Base-by-base conservation (phyloP, 1,139 yeast species). In the Hyphopichia khmerensis region DNA sequence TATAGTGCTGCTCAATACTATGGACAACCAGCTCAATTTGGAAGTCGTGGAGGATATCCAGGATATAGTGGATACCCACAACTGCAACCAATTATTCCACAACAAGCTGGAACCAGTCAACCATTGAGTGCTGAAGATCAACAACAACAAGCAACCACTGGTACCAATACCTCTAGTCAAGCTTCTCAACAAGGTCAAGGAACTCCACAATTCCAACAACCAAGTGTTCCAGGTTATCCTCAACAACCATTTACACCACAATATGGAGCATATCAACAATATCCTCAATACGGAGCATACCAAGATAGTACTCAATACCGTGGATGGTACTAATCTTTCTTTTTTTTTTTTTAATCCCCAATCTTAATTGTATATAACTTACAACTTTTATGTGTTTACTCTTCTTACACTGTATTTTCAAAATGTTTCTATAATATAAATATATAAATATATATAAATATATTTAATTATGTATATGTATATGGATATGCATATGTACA, bases 231-330 rank as follows among this genome's bases (percentile, higher is more conserved):
- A 16, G 64, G 58, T 48, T 56, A 62, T 48, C 72, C 68, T 39
- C 67, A 63, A 45, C 74, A 68, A 51, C 71, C 69, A 40, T 57
- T 60, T 48, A 59, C 64, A 48, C 76, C 75, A 24, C 76, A 71
- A 55, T 72, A 67, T 50, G 75, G 71, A 39, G 77, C 61, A 24
- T 73, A 72, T 55, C 79, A 73, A 56, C 78, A 72, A 55, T 73
- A 71, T 59, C 77, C 77, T n/a, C 78, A 72, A 55, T 73, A 72
- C 49, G 64, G 64, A 33, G 76, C 75, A 47, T 73, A 71, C 58
- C 78, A 72, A 55, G 77, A 72, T 50, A 59, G 64, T 49, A 60
- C 57, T 43, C 76, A 72, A 52, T 71, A 71, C 59, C 70, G 68
- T 48, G 65, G 65, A 33, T 65, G 69, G 69, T 64, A 62, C 43